Base-by-base conservation (phyloP, 2,329 filamentous ascomycete species). In the Fusarium nelsonii region DNA sequence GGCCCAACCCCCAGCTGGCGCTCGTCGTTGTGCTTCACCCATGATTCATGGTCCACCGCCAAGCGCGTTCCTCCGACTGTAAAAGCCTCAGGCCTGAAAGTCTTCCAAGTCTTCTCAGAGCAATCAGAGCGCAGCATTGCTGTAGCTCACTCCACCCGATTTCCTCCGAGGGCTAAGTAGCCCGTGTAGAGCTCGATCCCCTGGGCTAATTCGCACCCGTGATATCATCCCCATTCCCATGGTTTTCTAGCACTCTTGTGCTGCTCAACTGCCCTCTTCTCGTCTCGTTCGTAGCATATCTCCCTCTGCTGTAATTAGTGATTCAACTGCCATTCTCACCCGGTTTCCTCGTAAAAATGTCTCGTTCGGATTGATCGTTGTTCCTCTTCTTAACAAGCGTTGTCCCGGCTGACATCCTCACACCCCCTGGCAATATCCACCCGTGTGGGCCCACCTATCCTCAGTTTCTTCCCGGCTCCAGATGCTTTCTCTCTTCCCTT, bases 401-500 rank as follows among this genome's bases (percentile, higher is more conserved):
- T 78, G 76, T 74, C 77, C 76, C 74, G 76, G 75, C 78, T 78
- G 75, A 77, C 75, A 69, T 74, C 64, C 73, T 74, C 74, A 71
- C 72, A 40, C 67, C 74, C 77, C 76, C 76, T 71, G 68, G 64
- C 61, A 60, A 70, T 68, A 74, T 70, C 66, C 75, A 71, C 71
- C 70, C 68, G 70, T 69, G 77, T 80, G 78, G 78, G 75, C 67
- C 77, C 76, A 76, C 75, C 76, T 75, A 76, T 78, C 73, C 75
- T 75, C 74, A 71, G 75, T 77, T 74, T 74, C 73, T 71, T 77
- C 74, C 75, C 73, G 77, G 78, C 74, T 76, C 74, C 76, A 75
- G 73, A 66, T 70, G 78, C 75, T 78, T 72, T 79, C 77, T 78
- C 76, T 80, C 77, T 79, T 78, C 79, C 78, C 77, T 80, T 78